phyloP scores from a whole-genome alignment of 768 basidiomycete genomes.

The Cystoderma amianthinum region DNA sequence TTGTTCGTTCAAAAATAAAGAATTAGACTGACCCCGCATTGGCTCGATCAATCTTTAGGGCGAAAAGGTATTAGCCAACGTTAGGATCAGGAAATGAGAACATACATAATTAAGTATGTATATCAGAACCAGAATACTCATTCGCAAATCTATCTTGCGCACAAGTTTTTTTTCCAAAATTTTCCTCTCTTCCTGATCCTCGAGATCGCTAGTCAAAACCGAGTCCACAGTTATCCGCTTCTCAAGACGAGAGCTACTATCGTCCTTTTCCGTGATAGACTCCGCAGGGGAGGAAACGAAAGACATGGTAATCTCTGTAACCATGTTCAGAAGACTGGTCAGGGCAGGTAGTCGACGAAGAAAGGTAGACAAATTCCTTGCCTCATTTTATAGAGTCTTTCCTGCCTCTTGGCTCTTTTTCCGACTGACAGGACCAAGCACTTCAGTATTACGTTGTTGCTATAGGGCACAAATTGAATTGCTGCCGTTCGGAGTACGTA shows the following conservation, averaged over 20 bases:
- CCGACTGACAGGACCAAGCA: too few species aligned
- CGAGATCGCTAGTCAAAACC: not conserved
- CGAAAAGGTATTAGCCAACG: not conserved
- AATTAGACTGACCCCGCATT: slow-evolving; percentile 37
- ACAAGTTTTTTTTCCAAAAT: slow-evolving; percentile 15
- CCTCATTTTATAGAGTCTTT: too few species aligned
- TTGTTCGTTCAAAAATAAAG: not conserved
- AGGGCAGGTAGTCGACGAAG: too few species aligned
- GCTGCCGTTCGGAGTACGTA: not conserved
- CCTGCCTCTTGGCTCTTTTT: too few species aligned
- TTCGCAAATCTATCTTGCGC: slow-evolving; percentile 29
- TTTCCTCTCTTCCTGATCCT: not conserved
- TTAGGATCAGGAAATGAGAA: not conserved
- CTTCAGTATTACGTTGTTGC: too few species aligned
- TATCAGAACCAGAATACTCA: slow-evolving; percentile 21
- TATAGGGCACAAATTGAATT: not conserved
- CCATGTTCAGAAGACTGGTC: too few species aligned
- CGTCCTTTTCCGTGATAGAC: not conserved
- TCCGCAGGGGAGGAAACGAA: not conserved
- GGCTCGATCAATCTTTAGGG: slow-evolving; percentile 45
- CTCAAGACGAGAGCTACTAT: not conserved
- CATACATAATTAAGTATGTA: slow-evolving; percentile 16
- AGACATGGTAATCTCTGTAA: too few species aligned
- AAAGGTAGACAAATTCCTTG: too few species aligned
- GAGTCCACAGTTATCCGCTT: not conserved